Base-by-base conservation (phyloP, 495 filamentous ascomycete species). In the Trichoderma reesei region DNA sequence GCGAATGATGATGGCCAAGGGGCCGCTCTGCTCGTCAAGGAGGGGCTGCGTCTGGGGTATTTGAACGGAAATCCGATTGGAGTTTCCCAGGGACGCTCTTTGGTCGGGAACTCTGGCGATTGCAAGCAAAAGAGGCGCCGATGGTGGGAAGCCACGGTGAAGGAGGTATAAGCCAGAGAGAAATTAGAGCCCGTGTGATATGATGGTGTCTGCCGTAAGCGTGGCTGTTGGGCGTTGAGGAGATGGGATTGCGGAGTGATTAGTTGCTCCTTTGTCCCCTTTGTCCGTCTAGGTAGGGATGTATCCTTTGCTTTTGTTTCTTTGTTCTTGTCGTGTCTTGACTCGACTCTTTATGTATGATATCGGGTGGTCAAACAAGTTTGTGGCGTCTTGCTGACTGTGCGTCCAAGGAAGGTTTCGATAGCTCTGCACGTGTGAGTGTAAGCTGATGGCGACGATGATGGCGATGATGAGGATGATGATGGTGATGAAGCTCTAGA, bases 391-490 rank as follows among this genome's bases (percentile, higher is more conserved):
- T 51, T 9, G 31, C 51, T 10, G 51, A 33, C 20, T 56, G 34
- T 33, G 51, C 34, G 20, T 20, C 20, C 2, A 33, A 14, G 51
- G 20, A 33, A 56, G 31, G 20, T 56, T 56, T 56, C 51, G 31
- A 56, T 56, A n/a, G 51, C 20, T 51, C 20, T 9, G 20, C 51
- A 7, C 59, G 65, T 62, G 65, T 64, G 38, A 33, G 66, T 62
- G 41, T 62, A 44, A 62, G 39, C 38, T 44, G 60, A 62, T 62
- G 37, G 5, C n/a, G n/a, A n/a, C n/a, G n/a, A n/a, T n/a, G n/a
- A n/a, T n/a, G n/a, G n/a, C n/a, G n/a, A n/a, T n/a, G n/a, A n/a
- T n/a, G n/a, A n/a, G n/a, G n/a, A n/a, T n/a, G n/a, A n/a, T n/a
- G n/a, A n/a, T n/a, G n/a, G n/a, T n/a, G n/a, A n/a, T n/a, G n/a